These are phyloP conservation scores for Cladosporium phlei DNA, from an alignment of 2,329 filamentous ascomycete genomes.

Conservation along the genomic window DNA sequence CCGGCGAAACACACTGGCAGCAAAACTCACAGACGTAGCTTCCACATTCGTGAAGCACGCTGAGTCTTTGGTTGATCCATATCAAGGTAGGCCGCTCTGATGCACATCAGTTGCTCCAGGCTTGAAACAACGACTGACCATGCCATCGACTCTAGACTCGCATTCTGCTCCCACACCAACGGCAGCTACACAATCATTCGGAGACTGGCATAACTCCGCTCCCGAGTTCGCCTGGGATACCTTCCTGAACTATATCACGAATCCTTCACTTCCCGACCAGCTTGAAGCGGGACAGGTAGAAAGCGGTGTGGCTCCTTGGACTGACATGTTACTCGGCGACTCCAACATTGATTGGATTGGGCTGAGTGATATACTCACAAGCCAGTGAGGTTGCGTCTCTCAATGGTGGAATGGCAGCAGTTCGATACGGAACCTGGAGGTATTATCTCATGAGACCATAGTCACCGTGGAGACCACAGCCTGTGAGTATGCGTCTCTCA, in stretches of 20 bases:
- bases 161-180: too few relatives aligned
- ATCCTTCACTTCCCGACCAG: not conserved
- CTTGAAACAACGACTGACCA: not conserved
- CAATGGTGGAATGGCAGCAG: too few relatives aligned
- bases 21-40: slow-evolving; percentile 18
- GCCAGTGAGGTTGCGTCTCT: too few relatives aligned
- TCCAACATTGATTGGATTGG: slow-evolving; percentile 12
- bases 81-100: not conserved
- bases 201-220: not conserved
- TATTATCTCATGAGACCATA: too few relatives aligned
- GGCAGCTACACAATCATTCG: too few relatives aligned
- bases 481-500: too few relatives aligned
- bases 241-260: slow-evolving; percentile 5
- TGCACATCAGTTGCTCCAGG: too few relatives aligned
- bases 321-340: slow-evolving; percentile 7
- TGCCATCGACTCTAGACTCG: not conserved
- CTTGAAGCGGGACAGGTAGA: not conserved
- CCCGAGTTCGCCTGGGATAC: slow-evolving; percentile 6
- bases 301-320: not conserved
- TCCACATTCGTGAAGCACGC: slow-evolving; percentile 17
- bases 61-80: slow-evolving; percentile 10
- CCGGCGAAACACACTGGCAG: slow-evolving; percentile 16
- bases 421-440: too few relatives aligned
- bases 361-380: slow-evolving; percentile 4
- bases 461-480: too few relatives aligned